Base-by-base conservation (phyloP, 164 flowering plant species). In the Akebia trifoliata region DNA sequence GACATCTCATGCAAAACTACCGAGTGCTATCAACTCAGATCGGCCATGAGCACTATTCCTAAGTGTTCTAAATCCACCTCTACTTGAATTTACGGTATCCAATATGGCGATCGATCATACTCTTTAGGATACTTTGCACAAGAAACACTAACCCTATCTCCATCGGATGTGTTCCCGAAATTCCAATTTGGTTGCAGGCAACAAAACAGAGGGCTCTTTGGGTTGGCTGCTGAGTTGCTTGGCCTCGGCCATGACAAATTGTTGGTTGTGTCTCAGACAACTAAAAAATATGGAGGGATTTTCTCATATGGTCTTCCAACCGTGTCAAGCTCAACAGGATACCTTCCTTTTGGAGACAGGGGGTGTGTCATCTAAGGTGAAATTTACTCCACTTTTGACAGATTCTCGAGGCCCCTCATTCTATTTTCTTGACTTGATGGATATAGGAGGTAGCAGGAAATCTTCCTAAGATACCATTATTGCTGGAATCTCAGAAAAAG, bases 251-350 rank as follows among this genome's bases (percentile, higher is more conserved):
- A 60, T 4, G 59, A 66, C 51, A 8, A 18, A 8, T 36, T 69
- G 5, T 76, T 77, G 0, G 3, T 78, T 1, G 46, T 78, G 1
- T 69, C 82, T 1, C 80, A 78, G 35, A 47, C 72, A 0, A 68
- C 77, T 12, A 53, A 25, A 8, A 37, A 52, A 26, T 68, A n/a
- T n/a, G n/a, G n/a, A n/a, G n/a, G n/a, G n/a, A n/a, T n/a, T n/a
- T n/a, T n/a, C n/a, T n/a, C n/a, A 34, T 84, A 81, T 53, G 80
- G 86, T 57, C 79, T 78, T 10, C 90, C 90, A 0, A 67, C 81
- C 2, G 42, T 64, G 8, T 24, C 74, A 3, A 70, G 65, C 67
- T 54, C 74, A 6, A 59, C 75, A 15, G 85, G 86, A 7, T 57
- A 64, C 53, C 71, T 81, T 32, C 70, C 71, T 1, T 75, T 81